phyloP scores from a whole-genome alignment of 2,329 filamentous ascomycete genomes.

The Lachnellula willkommii region DNA sequence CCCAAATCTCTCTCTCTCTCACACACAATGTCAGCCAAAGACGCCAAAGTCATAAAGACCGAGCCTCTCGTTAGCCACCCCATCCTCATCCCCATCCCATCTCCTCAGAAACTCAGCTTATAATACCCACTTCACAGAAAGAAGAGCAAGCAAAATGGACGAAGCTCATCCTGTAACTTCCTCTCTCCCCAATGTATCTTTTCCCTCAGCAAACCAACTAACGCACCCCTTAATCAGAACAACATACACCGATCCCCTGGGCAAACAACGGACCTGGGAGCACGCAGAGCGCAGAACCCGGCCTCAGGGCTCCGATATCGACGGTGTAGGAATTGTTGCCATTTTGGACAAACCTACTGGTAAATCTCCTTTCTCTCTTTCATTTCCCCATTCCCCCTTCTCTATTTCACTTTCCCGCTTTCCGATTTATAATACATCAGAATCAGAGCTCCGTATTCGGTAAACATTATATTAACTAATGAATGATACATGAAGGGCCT shows the following conservation, averaged over 20 bases:
- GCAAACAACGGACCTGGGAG: constrained; percentile 60
- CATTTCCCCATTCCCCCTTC: too few relatives aligned
- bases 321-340: constrained; percentile 69
- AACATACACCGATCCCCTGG: constrained; percentile 59
- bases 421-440: not conserved
- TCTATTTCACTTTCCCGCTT: not conserved
- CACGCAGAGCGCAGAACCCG: constrained; percentile 66
- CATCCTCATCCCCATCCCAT: not conserved
- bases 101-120: not conserved
- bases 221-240: constrained; percentile 37
- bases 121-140: constrained; percentile 10
- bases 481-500: constrained; percentile 29
- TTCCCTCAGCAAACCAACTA: not conserved
- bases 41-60: constrained; percentile 9
- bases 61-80: constrained; percentile 2
- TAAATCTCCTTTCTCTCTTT: constrained; percentile 18
- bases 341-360: constrained; percentile 54
- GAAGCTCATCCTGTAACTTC: constrained; percentile 49
- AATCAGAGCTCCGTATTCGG: too few relatives aligned
- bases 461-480: too few relatives aligned
- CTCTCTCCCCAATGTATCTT: not conserved
- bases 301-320: constrained; percentile 55
- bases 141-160: constrained; percentile 52
- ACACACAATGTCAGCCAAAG: constrained; percentile 5
- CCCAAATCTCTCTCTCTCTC: not conserved